Percentiles rank a stretch among this genome's conserved stretches.
These are phyloP conservation scores for Microcyclospora pomicola DNA, from an alignment of 2,329 filamentous ascomycete genomes.

Conservation along the genomic window DNA sequence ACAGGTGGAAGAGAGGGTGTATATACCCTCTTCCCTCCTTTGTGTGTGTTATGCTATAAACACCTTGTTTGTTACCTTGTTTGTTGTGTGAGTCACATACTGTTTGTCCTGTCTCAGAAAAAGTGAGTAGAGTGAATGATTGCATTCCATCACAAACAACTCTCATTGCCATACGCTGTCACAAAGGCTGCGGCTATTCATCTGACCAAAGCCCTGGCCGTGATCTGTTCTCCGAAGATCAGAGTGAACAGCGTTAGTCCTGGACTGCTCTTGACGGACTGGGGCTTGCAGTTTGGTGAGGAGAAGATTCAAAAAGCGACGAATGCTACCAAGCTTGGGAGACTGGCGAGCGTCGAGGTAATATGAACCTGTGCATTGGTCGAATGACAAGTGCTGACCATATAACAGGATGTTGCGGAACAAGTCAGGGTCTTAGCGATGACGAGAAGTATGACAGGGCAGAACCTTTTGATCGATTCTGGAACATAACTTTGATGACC, in stretches of 20 bases:
- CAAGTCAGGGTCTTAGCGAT: conserved; percentile 39
- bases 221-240: conserved; percentile 40
- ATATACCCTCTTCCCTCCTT: no score
- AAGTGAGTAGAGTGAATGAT: no score
- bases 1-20: no score
- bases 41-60: no score
- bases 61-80: no score
- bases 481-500: conserved; percentile 19
- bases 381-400: neutral
- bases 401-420: conserved; percentile 36
- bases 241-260: conserved; percentile 47
- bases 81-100: no score
- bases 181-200: conserved; percentile 34
- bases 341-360: conserved; percentile 41
- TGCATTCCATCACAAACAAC: no score
- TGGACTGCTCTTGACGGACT: conserved; percentile 34
- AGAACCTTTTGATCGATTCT: conserved; percentile 38
- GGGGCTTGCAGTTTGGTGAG: conserved; percentile 35
- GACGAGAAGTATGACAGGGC: conserved; percentile 37
- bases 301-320: conserved; percentile 30
- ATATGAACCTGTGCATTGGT: neutral
- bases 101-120: no score
- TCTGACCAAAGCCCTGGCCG: conserved; percentile 41
- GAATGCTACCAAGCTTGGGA: conserved; percentile 33
- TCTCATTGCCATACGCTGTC: conserved; percentile 31